phyloP scores from a whole-genome alignment of 345 rosid genomes.

The Stellera chamaejasme region DNA sequence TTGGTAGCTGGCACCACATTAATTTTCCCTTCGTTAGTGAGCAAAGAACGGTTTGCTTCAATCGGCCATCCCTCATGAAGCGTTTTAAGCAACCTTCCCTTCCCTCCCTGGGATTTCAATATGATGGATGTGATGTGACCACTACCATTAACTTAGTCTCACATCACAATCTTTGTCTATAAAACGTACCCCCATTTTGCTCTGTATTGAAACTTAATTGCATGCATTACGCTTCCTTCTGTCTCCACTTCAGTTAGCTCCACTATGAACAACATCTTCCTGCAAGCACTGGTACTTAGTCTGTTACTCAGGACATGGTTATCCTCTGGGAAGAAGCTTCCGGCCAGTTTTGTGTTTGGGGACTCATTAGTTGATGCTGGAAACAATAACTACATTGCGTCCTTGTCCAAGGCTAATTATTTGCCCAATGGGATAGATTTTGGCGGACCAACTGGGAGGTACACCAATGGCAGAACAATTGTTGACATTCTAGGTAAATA shows the following conservation, averaged over 20 bases:
- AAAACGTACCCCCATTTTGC: not conserved
- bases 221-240: not conserved
- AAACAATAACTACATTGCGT: slow-evolving; percentile 60
- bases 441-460: slow-evolving; percentile 66
- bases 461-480: slow-evolving; percentile 73
- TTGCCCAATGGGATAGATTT: slow-evolving; percentile 70
- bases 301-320: slow-evolving; percentile 12
- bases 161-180: slow-evolving; percentile 2
- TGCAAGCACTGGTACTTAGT: slow-evolving; percentile 2
- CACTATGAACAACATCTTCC: not conserved
- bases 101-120: not conserved
- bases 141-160: not conserved
- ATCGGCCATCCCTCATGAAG: not conserved
- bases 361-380: slow-evolving; percentile 77
- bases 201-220: too few relatives aligned
- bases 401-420: slow-evolving; percentile 59
- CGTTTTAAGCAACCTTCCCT: not conserved
- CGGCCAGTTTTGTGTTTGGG: slow-evolving; percentile 63
- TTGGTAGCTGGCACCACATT: slow-evolving; percentile 2
- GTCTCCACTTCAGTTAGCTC: not conserved
- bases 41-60: not conserved
- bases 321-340: slow-evolving; percentile 17
- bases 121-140: slow-evolving; percentile 3
- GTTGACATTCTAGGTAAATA: slow-evolving; percentile 60
- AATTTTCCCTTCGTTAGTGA: not conserved